phyloP scores from a whole-genome alignment of 305 asterid genomes.

The Caryopteris hybrid region DNA sequence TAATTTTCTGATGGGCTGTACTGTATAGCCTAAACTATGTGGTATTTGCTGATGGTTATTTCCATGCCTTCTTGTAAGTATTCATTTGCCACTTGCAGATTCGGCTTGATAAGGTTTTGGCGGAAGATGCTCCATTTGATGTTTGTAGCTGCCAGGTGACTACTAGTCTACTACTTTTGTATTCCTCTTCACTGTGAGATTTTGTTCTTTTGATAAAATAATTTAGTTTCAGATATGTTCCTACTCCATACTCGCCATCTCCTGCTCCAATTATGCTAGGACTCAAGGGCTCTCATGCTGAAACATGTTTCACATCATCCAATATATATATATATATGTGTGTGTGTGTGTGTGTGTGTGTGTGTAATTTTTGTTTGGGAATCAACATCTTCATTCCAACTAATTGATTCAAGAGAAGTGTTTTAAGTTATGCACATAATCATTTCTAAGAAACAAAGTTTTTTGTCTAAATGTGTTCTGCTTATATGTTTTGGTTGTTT shows the following conservation, averaged over 20 bases:
- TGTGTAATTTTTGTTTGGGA: too few relatives aligned
- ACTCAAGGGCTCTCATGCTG: neutral
- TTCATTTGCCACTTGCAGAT: constrained; percentile 40
- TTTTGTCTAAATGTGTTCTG: neutral
- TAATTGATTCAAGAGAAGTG: neutral
- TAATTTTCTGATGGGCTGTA: neutral
- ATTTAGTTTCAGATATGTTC: neutral
- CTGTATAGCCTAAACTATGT: neutral
- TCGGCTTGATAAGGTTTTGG: constrained; percentile 66
- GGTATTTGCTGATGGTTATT: neutral
- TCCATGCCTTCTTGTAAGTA: neutral
- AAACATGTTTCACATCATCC: neutral
- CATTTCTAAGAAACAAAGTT: neutral
- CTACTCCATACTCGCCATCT: neutral
- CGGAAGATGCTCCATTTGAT: constrained; percentile 92
- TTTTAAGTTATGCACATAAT: neutral
- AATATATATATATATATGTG: too few relatives aligned
- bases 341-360: too few relatives aligned
- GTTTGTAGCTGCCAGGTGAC: constrained; percentile 93
- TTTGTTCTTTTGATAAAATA: neutral
- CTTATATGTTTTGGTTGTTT: neutral
- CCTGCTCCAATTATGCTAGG: too few relatives aligned
- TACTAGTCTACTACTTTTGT: neutral
- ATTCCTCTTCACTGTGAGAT: neutral
- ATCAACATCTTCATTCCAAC: too few relatives aligned